Percentiles rank a stretch among this genome's conserved stretches.
Conservation (phyloP, 441 rosid species). For the Euphorbia schlechtendalii region DNA sequence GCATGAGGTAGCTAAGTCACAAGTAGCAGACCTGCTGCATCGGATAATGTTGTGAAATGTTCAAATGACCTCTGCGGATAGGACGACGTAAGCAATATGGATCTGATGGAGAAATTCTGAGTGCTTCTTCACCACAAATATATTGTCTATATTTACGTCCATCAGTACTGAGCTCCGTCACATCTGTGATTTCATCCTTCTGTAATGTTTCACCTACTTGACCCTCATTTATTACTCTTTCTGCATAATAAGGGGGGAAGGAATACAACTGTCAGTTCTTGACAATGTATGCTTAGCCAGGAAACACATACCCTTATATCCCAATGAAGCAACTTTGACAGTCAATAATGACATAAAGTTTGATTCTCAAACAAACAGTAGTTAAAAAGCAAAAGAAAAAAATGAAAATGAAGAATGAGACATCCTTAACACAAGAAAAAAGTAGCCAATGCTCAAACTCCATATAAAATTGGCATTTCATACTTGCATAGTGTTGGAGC, state of each 20-base stretch:
- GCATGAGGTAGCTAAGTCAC: conserved; percentile 3
- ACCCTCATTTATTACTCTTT: conserved; percentile 38
- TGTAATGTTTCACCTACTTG: conserved; percentile 27
- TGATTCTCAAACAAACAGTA: background rate
- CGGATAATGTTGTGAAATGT: conserved; percentile 72
- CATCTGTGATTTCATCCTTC: conserved; percentile 31
- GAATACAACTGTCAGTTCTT: conserved; percentile 6
- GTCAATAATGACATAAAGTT: background rate
- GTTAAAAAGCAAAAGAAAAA: background rate
- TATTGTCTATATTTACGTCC: conserved; percentile 41
- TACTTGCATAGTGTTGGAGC: background rate
- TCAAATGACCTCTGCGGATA: conserved; percentile 90
- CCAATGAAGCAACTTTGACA: background rate
- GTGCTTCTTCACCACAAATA: conserved; percentile 89
- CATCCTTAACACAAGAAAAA: background rate
- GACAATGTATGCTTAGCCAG: background rate
- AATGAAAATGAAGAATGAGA: background rate
- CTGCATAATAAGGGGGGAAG: conserved; percentile 32
- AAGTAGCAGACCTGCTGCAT: conserved; percentile 63
- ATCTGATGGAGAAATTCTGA: conserved; percentile 61
- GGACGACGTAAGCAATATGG: conserved; percentile 73
- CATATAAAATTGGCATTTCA: background rate
- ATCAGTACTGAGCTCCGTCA: conserved; percentile 33
- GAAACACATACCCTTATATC: background rate
- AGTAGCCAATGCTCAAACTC: background rate